Percentiles rank a stretch among this genome's conserved stretches.
phyloP scores from a whole-genome alignment of 75 land plant species.

The Picea sitchensis region DNA sequence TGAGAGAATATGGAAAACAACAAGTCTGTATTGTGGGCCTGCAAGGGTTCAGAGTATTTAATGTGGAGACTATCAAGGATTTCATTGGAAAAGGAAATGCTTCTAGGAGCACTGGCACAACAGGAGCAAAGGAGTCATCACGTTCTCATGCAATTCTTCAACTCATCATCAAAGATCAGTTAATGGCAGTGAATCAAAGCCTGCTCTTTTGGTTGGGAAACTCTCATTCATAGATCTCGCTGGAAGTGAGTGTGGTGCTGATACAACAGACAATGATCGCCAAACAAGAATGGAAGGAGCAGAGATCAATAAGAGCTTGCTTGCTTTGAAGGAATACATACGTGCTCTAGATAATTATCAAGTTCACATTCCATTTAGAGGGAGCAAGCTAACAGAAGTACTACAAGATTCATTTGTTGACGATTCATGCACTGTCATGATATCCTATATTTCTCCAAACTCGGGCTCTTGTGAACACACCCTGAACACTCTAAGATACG shows the following conservation, averaged over 20 bases:
- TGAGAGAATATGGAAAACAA: conserved; percentile 87
- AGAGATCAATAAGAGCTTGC: conserved; percentile 95
- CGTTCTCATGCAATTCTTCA: conserved; percentile 98
- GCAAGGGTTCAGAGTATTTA: conserved; percentile 71
- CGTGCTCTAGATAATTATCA: conserved; percentile 98
- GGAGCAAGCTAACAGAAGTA: conserved; percentile 97
- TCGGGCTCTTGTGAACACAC: conserved; percentile 98
- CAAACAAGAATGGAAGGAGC: conserved; percentile 99
- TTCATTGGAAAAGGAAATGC: conserved; percentile 78
- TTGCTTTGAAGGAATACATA: conserved; percentile 95
- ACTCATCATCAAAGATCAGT: conserved; percentile 73
- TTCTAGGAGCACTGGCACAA: conserved; percentile 83
- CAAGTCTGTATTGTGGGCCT: conserved; percentile 88
- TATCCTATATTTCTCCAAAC: conserved; percentile 95
- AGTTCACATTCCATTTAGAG: conserved; percentile 94
- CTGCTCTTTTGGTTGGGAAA: conserved; percentile 70
- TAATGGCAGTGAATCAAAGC: conserved; percentile 52
- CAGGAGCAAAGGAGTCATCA: conserved; percentile 98
- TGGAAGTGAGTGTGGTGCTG: conserved; percentile 85
- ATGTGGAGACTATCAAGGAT: conserved; percentile 65
- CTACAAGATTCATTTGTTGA: conserved; percentile 96
- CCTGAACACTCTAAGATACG: conserved; percentile 95
- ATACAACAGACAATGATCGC: conserved; percentile 96
- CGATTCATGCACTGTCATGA: conserved; percentile 94
- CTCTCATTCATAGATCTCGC: conserved; percentile 97